Conservation (phyloP, 1,139 yeast genomes). For the Pneumocystis oryctolagi region DNA sequence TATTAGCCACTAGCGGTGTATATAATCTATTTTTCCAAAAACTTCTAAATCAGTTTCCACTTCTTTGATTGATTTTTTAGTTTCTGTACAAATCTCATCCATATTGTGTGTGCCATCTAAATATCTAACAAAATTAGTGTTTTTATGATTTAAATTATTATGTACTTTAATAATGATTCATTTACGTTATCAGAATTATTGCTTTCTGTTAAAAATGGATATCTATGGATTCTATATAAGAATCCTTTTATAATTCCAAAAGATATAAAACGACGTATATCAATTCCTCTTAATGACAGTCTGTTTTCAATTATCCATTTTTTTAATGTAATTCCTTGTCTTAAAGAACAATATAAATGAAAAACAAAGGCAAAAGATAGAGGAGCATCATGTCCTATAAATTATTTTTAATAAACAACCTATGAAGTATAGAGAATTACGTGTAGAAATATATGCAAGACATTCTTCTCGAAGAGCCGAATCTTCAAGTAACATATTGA, state of each 20-base stretch:
- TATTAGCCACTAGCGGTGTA: slow-evolving; percentile 16
- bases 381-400: background rate
- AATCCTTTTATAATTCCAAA: slow-evolving; percentile 76
- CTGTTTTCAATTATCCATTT: slow-evolving; percentile 69
- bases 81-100: slow-evolving; percentile 8
- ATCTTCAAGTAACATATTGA: slow-evolving; percentile 51
- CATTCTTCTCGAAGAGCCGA: slow-evolving; percentile 66
- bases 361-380: slow-evolving; percentile 39
- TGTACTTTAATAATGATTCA: background rate
- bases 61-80: slow-evolving; percentile 14
- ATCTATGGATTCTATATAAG: slow-evolving; percentile 65
- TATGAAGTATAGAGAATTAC: background rate
- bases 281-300: slow-evolving; percentile 46
- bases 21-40: slow-evolving; percentile 14
- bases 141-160: background rate
- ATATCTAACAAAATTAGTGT: background rate
- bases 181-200: background rate
- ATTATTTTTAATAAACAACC: background rate
- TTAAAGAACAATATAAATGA: slow-evolving; percentile 58
- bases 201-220: slow-evolving; percentile 38
- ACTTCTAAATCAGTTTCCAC: slow-evolving; percentile 19
- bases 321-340: slow-evolving; percentile 61
- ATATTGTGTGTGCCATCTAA: slow-evolving; percentile 3
- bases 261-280: slow-evolving; percentile 66
- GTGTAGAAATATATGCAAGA: slow-evolving; percentile 49